These are phyloP conservation scores for Staphylotrichum longicolle DNA, from an alignment of 495 filamentous ascomycete genomes.

Conservation along the genomic window DNA sequence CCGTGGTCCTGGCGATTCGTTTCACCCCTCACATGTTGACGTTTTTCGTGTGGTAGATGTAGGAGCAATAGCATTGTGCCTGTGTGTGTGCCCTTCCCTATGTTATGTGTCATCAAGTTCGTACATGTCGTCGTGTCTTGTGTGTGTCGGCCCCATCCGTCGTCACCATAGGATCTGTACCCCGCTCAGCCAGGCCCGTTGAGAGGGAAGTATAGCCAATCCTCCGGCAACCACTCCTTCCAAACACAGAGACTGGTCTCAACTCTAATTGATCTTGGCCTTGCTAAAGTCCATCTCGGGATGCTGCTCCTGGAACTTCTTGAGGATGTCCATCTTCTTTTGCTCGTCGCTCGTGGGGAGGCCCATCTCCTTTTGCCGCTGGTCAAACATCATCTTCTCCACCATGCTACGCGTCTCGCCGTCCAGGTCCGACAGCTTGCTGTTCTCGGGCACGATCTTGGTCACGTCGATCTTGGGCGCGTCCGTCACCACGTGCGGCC, in stretches of 20 bases:
- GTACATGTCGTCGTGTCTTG: no score
- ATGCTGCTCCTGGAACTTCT: slow-evolving; percentile 76
- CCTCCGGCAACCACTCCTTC: no score
- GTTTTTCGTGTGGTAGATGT: slow-evolving; percentile 18
- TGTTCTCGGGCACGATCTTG: slow-evolving; percentile 92
- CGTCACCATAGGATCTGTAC: no score
- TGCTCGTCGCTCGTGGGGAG: slow-evolving; percentile 86
- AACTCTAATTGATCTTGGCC: slow-evolving; percentile 63
- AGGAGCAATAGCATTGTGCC: background rate
- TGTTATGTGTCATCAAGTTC: no score
- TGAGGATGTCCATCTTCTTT: slow-evolving; percentile 86
- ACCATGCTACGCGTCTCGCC: slow-evolving; percentile 97
- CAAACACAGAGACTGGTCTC: no score
- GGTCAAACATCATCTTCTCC: slow-evolving; percentile 99
- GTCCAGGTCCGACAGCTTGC: slow-evolving; percentile 84
- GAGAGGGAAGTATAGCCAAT: no score
- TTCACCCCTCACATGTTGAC: slow-evolving; percentile 50
- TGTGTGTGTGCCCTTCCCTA: background rate
- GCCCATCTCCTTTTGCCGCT: slow-evolving; percentile 91
- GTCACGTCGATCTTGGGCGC: slow-evolving; percentile 90
- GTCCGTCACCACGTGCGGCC: slow-evolving; percentile 80
- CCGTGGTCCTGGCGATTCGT: slow-evolving; percentile 57
- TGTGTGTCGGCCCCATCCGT: no score
- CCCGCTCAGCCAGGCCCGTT: no score
- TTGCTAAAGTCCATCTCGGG: slow-evolving; percentile 83